A percentile compares a stretch with the other conserved stretches of the same genome.
Evolutionary conservation across 2,329 filamentous ascomycete genomes (phyloP).

Genomic region (Trematosphaeria pertusa): DNA sequence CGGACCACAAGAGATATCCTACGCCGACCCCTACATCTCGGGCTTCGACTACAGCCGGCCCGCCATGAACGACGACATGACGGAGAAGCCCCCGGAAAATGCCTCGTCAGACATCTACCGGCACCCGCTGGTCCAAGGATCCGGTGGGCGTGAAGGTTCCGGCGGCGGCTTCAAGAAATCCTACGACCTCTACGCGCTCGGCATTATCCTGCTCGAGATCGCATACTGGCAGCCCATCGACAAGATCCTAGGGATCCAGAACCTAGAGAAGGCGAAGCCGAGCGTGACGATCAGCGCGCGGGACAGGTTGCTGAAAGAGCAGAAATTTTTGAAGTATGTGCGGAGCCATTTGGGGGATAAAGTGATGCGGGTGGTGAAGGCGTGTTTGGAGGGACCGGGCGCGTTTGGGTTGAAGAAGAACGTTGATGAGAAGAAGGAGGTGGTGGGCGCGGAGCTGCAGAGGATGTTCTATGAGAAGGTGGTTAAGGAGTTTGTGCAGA

Average conservation of each 20-base stretch:
- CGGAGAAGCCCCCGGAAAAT: constrained; percentile 57
- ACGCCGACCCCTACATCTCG: constrained; percentile 54
- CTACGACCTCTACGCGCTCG: constrained; percentile 62
- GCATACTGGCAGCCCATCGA: constrained; percentile 61
- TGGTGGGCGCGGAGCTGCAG: constrained; percentile 38
- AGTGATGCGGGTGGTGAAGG: constrained; percentile 32
- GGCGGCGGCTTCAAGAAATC: constrained; percentile 52
- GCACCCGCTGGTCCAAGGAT: constrained; percentile 54
- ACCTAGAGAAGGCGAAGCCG: constrained; percentile 43
- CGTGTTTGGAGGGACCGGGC: constrained; percentile 38
- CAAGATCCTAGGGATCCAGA: constrained; percentile 50
- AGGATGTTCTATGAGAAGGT: constrained; percentile 41
- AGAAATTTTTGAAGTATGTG: constrained; percentile 30
- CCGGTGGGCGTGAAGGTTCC: constrained; percentile 35
- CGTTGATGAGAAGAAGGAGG: constrained; percentile 39
- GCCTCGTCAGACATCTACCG: constrained; percentile 59
- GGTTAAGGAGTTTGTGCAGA: constrained; percentile 33
- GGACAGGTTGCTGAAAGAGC: constrained; percentile 31
- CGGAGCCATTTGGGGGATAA: constrained; percentile 34
- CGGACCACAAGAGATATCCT: constrained; percentile 40
- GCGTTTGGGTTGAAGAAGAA: constrained; percentile 37
- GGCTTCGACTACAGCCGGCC: constrained; percentile 65
- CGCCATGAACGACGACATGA: constrained; percentile 58
- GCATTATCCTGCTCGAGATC: constrained; percentile 61
- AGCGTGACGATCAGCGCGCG: constrained; percentile 49